phyloP scores from a whole-genome alignment of 257 asterid genomes.

The Haberlea rhodopensis region DNA sequence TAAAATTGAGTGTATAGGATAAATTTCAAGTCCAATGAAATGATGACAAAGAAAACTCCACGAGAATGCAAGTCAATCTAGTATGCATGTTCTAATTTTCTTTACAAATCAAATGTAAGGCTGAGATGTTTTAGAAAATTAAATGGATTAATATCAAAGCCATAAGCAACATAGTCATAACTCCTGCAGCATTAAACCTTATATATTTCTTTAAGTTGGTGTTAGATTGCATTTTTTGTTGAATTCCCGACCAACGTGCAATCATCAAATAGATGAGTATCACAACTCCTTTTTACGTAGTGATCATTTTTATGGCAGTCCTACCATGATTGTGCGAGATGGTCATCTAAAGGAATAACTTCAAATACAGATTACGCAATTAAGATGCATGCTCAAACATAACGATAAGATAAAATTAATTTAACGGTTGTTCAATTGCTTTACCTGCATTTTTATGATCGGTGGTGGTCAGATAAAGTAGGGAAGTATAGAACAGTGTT shows the following conservation, averaged over 20 bases:
- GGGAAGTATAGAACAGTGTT: slow-evolving; percentile 84
- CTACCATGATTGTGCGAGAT: not conserved
- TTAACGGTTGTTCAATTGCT: slow-evolving; percentile 15
- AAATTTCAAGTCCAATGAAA: not conserved
- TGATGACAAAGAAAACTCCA: slow-evolving; percentile 19
- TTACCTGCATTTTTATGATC: slow-evolving; percentile 90
- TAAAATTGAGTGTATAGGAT: not conserved
- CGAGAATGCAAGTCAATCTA: slow-evolving; percentile 8
- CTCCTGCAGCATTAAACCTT: not conserved
- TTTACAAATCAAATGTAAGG: not conserved
- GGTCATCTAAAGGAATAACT: not conserved
- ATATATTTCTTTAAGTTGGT: not conserved
- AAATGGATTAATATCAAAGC: too few species aligned
- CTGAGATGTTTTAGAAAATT: too few species aligned
- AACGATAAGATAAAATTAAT: slow-evolving; percentile 1
- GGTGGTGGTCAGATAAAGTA: slow-evolving; percentile 77
- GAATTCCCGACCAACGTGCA: too few species aligned
- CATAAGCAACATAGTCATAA: too few species aligned
- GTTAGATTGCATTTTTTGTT: too few species aligned
- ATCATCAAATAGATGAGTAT: too few species aligned
- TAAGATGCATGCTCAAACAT: slow-evolving; percentile 9
- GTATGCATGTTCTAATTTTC: not conserved
- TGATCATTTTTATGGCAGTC: not conserved
- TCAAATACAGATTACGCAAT: not conserved
- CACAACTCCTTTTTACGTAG: not conserved